These are phyloP conservation scores for Dioscorea alata DNA, from an alignment of 106 monocot species.

Conservation along the genomic window DNA sequence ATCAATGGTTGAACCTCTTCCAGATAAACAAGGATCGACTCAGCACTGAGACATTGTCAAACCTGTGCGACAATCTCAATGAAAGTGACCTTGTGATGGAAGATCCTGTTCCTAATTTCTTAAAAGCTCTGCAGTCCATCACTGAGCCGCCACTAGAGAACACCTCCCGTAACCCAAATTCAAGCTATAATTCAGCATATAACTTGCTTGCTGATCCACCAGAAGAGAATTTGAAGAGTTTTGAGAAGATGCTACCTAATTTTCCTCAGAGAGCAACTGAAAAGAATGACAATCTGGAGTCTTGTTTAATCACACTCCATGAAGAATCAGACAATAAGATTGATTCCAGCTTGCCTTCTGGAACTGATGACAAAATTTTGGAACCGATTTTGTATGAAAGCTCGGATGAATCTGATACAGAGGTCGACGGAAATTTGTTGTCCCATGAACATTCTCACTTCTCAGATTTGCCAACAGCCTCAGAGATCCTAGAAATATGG, in stretches of 20 bases:
- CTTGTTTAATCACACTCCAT: no score
- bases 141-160: constrained; percentile 10
- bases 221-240: neutral
- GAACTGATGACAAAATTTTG: neutral
- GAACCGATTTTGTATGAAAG: neutral
- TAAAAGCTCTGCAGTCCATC: constrained; percentile 42
- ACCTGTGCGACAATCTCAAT: constrained; percentile 35
- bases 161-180: neutral
- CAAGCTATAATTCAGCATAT: neutral
- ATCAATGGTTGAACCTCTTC: constrained; percentile 56
- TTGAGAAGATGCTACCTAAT: constrained; percentile 1
- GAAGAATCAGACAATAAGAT: neutral
- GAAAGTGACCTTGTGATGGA: constrained; percentile 34
- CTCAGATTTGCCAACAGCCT: constrained; percentile 50
- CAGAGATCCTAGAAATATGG: constrained; percentile 69
- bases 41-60: constrained; percentile 21
- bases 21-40: constrained; percentile 32
- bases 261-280: neutral
- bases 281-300: neutral
- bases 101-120: constrained; percentile 47
- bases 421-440: constrained; percentile 30
- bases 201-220: neutral
- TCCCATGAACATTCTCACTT: constrained; percentile 16
- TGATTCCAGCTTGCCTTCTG: neutral
- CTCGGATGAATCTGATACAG: constrained; percentile 18